Conservation (phyloP, 352 stramenopile species). For the Pythium grandisporangium region DNA sequence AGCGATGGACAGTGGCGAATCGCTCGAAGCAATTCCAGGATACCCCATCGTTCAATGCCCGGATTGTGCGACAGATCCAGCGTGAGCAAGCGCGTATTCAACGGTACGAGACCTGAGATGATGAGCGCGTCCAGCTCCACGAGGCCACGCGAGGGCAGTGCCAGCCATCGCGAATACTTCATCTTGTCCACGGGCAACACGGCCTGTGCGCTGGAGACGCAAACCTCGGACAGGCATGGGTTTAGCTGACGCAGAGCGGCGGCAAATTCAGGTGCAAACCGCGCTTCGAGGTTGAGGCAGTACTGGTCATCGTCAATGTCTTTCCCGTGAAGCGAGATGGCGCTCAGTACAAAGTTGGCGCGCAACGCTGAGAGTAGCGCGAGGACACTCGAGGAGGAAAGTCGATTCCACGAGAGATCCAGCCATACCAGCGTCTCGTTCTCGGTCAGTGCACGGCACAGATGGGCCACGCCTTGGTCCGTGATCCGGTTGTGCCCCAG, state of each 20-base stretch:
- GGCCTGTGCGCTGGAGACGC: constrained; percentile 29
- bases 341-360: constrained; percentile 50
- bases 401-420: constrained; percentile 58
- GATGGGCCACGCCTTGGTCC: constrained; percentile 20
- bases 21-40: constrained; percentile 42
- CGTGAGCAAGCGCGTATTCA: constrained; percentile 42
- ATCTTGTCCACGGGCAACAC: constrained; percentile 51
- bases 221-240: constrained; percentile 27
- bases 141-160: constrained; percentile 19
- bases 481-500: constrained; percentile 48
- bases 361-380: constrained; percentile 26
- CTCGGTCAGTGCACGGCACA: constrained; percentile 39
- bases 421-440: constrained; percentile 67
- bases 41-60: constrained; percentile 31
- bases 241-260: constrained; percentile 40
- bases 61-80: constrained; percentile 60
- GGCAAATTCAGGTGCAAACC: constrained; percentile 35
- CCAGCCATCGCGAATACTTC: constrained; percentile 52
- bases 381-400: constrained; percentile 32
- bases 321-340: constrained; percentile 34
- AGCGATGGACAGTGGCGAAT: constrained; percentile 46
- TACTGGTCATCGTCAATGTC: constrained; percentile 43
- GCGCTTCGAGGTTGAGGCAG: constrained; percentile 45
- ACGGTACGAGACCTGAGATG: constrained; percentile 39
- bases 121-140: constrained; percentile 57